Conservation (phyloP, 345 rosid species). For the Durio zibethinus region DNA sequence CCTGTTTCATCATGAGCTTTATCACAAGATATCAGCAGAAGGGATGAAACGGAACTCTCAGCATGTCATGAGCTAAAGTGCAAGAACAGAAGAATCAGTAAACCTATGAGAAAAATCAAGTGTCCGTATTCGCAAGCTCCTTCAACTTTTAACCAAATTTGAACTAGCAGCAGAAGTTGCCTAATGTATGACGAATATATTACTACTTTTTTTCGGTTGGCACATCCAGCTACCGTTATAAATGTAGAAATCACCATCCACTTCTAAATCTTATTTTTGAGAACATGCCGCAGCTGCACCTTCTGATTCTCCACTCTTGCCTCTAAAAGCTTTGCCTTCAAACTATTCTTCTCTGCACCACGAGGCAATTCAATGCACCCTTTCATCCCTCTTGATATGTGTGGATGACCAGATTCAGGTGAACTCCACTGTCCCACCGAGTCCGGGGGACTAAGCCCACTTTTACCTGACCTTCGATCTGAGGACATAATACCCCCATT, state of each 20-base stretch:
- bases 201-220: slow-evolving; percentile 10
- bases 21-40: neutral
- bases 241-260: slow-evolving; percentile 7
- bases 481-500: slow-evolving; percentile 55
- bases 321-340: slow-evolving; percentile 91
- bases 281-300: slow-evolving; percentile 80
- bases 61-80: slow-evolving; percentile 9
- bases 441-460: slow-evolving; percentile 57
- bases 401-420: slow-evolving; percentile 66
- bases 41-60: slow-evolving; percentile 2
- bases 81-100: neutral
- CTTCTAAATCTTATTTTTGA: slow-evolving; percentile 67
- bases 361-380: slow-evolving; percentile 99
- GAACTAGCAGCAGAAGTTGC: slow-evolving; percentile 13
- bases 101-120: neutral
- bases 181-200: neutral
- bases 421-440: slow-evolving; percentile 76
- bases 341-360: slow-evolving; percentile 65
- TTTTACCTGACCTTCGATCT: slow-evolving; percentile 61
- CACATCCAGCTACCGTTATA: slow-evolving; percentile 10
- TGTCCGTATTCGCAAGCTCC: slow-evolving; percentile 14
- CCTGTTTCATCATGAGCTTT: neutral
- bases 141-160: slow-evolving; percentile 5
- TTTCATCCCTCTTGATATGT: slow-evolving; percentile 74
- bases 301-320: slow-evolving; percentile 84